Conservation (phyloP, 768 basidiomycete genomes). For the Suillus americanus region DNA sequence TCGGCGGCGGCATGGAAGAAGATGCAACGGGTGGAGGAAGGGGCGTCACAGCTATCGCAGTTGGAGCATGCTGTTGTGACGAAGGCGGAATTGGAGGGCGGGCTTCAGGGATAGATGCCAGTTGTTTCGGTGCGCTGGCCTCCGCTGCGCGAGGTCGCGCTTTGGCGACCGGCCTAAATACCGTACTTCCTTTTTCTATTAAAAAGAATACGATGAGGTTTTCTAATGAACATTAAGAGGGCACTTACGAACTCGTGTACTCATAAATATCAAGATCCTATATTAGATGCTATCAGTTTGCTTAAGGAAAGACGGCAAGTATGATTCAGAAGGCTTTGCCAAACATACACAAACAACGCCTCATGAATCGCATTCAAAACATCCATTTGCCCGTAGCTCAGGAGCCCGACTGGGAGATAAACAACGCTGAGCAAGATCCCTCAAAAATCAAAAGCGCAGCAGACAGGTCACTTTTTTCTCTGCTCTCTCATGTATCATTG, state of each 20-base stretch:
- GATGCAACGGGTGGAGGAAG: background rate
- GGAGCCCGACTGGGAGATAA: conserved; percentile 60
- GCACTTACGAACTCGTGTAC: conserved; percentile 61
- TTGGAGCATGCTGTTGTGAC: conserved; percentile 3
- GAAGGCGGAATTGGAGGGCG: conserved; percentile 4
- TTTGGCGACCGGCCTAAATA: conserved; percentile 70
- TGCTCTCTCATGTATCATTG: background rate
- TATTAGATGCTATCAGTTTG: background rate
- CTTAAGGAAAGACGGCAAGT: conserved; percentile 3
- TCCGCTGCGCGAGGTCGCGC: conserved; percentile 45
- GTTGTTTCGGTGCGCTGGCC: conserved; percentile 15
- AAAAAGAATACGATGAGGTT: conserved; percentile 9
- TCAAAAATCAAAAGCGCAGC: conserved; percentile 44
- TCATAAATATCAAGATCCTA: conserved; percentile 29
- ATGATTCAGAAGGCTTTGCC: conserved; percentile 5
- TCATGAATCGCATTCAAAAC: conserved; percentile 28
- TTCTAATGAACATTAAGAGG: conserved; percentile 1
- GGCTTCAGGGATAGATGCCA: conserved; percentile 9
- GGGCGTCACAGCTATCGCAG: background rate
- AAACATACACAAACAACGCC: conserved; percentile 24
- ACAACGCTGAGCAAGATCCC: conserved; percentile 41
- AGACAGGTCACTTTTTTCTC: conserved; percentile 49
- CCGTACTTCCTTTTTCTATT: conserved; percentile 67
- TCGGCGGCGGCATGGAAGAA: conserved; percentile 4
- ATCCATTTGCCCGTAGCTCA: conserved; percentile 54